Percentiles rank a stretch among this genome's conserved stretches.
These are phyloP conservation scores for Quercus cerris DNA, from an alignment of 306 rosid species.

Conservation along the genomic window DNA sequence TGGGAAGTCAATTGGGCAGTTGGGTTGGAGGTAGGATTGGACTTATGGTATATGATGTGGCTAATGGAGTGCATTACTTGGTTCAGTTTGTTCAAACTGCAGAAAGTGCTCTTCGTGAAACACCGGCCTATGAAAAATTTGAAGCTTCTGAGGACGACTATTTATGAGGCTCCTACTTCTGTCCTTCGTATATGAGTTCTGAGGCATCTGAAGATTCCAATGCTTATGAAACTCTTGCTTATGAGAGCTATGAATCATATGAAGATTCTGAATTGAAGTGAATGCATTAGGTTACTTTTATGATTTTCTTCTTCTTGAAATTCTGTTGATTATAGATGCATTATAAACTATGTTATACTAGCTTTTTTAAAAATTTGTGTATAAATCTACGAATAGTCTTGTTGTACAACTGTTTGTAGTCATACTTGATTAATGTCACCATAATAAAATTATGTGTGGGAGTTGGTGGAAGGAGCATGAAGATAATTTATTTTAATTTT, in stretches of 20 bases:
- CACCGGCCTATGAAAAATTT: constrained; percentile 25
- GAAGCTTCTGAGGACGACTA: constrained; percentile 24
- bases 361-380: constrained; percentile 2
- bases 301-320: neutral
- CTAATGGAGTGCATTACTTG: constrained; percentile 67
- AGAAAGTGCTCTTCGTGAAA: constrained; percentile 30
- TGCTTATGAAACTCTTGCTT: constrained; percentile 27
- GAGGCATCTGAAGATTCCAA: constrained; percentile 28
- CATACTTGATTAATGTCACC: neutral
- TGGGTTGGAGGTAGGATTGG: constrained; percentile 94
- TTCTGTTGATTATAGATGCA: neutral
- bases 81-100: constrained; percentile 34
- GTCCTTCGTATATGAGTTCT: constrained; percentile 12
- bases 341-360: neutral
- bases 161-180: constrained; percentile 2
- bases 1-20: constrained; percentile 88
- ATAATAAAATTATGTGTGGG: neutral
- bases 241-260: constrained; percentile 33
- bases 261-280: constrained; percentile 55
- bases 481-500: too few species aligned
- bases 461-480: neutral
- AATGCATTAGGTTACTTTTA: constrained; percentile 7
- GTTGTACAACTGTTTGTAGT: neutral
- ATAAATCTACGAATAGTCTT: neutral
- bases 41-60: constrained; percentile 75